Evolutionary conservation across 306 rosid genomes (phyloP), one percentile per base, ranked within the genome.

Genomic region (Spatholobus suberectus): DNA sequence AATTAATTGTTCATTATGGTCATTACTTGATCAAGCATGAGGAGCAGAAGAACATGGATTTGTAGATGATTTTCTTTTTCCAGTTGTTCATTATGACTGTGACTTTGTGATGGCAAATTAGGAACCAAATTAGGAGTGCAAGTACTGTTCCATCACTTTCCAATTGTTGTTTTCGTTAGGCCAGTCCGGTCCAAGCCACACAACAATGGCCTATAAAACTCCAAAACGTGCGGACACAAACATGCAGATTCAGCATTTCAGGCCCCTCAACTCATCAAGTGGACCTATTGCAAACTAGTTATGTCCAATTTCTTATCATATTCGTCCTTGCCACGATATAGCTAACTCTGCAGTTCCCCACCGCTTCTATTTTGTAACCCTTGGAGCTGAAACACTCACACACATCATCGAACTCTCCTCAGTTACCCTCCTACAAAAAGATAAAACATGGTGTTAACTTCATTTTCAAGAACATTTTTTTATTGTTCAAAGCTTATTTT

Each of bases 361-460:
- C 14, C 46, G 8, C 74, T 52, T 12, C 59, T 73, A 55, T 21
- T 26, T 75, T 4, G 10, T 6, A 26, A 4, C 9, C 73, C 17
- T 70, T 61, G 26, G 34, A 68, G 79, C 83, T 52, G n/a, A 46
- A 62, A 74, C 83, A 62, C 78, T 32, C 14, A 43, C 24, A 29
- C 47, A 55, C 49, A 40, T 44, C 76, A 8, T 21, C 41, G 1
- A 61, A 32, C 20, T 73, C 75, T 78, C 75, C 32, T 4, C 3
- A 14, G 65, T 40, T 55, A 21, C 6, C 80, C 34, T 66, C 65
- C 80, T 34, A 44, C 61, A 77, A 69, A 41, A 35, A 43, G 24
- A 46, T 35, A 43, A 70, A 83, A 82, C 70, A 92, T 94, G 97
- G 98, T 94, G 65, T 69, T 37, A 65, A 80, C 83, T 65, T 38